Base-by-base conservation (phyloP, 1,284 basidiomycete species). In the Fomitopsis schrenkii region DNA sequence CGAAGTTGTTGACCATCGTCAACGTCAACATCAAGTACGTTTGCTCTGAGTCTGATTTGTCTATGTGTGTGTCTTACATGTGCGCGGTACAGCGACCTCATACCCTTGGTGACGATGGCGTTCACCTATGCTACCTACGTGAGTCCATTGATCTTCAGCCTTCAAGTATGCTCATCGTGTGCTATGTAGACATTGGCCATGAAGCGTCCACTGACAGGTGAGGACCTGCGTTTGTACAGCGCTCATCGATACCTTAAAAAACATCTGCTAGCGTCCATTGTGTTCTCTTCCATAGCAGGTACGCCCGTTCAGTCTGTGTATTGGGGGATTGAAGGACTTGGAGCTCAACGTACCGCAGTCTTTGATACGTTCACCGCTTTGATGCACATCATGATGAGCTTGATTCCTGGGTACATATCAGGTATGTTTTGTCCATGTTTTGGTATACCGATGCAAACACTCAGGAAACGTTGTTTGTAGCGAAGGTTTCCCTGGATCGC, bases 61-160 rank as follows among this genome's bases (percentile, higher is more conserved):
- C 22, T 22, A 22, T 1, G 22, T 22, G 22, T 22, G 22, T 22
- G 1, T 8, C 48, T 50, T 15, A 50, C 14, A 15, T 15, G 48
- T 55, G 14, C 41, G 22, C 62, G 64, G 9, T 19, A 28, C 62
- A 88, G 85, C 70, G 81, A 78, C 63, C 58, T 85, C 38, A 82
- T 91, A 36, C 88, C 90, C 1, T 75, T 88, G 2, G 65, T 86
- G 45, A 86, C 84, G 7, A 91, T 91, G 82, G 70, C 86, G 40
- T 79, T 80, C n/a, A 89, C 88, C 1, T 91, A 85, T 67, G 80
- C 81, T 5, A 81, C 83, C 36, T 89, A 82, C 68, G 75, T 76
- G 61, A 60, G 73, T 68, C 36, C 9, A 4, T 10, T 10, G 3
- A 9, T 9, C 52, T 38, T 15, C 5, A 14, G 8, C 30, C 19